Percentiles rank a stretch among this genome's conserved stretches.
These are phyloP conservation scores for Trametes versicolor DNA, from an alignment of 1,284 basidiomycete genomes.

Conservation along the genomic window DNA sequence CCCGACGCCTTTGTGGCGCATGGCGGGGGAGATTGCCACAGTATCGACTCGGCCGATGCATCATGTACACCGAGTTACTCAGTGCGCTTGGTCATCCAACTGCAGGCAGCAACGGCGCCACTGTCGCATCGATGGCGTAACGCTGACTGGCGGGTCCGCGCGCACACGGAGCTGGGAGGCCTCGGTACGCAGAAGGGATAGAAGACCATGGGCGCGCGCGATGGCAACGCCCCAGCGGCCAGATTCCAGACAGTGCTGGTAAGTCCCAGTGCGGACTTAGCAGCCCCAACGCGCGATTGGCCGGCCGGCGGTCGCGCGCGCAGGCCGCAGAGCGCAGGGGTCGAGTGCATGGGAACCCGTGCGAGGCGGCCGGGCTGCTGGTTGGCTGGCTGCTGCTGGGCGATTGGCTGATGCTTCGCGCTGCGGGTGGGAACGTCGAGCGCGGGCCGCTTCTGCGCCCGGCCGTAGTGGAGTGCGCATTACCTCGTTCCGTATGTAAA, in stretches of 20 bases:
- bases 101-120: not conserved
- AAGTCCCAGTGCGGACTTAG: conserved; percentile 28
- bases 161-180: not conserved
- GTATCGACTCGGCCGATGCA: conserved; percentile 9
- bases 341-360: conserved; percentile 16
- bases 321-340: not conserved
- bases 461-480: no score
- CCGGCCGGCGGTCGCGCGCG: not conserved
- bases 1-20: conserved; percentile 11
- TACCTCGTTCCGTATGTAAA: not conserved
- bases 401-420: conserved; percentile 12
- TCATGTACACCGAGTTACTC: conserved; percentile 18
- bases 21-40: not conserved
- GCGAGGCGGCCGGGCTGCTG: conserved; percentile 1
- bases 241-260: conserved; percentile 11
- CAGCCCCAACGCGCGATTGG: conserved; percentile 15
- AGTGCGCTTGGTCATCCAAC: conserved; percentile 10
- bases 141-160: not conserved
- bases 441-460: conserved; percentile 1
- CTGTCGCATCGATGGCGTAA: conserved; percentile 4
- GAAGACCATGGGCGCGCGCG: not conserved
- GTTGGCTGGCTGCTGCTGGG: conserved; percentile 10
- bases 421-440: conserved; percentile 9
- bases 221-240: no score
- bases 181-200: not conserved